Evolutionary conservation across 2,329 filamentous ascomycete species (phyloP).

Genomic region (Aspergillus sp.): DNA sequence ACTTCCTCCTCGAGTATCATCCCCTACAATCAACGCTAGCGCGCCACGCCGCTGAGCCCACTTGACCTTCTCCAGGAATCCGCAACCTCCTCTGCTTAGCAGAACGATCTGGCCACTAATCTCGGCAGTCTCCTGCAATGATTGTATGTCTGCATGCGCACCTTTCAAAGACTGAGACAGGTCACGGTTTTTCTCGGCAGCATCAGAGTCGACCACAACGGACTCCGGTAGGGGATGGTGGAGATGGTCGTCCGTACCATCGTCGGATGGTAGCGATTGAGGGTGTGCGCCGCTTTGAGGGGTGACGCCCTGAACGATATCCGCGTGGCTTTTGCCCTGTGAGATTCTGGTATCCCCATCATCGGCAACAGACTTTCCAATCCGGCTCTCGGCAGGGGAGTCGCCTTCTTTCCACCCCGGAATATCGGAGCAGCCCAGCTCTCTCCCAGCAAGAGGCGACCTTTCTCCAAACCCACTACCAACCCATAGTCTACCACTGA

Average conservation of each 20-base stretch:
- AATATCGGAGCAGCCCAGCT: constrained; percentile 92
- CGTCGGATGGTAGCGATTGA: constrained; percentile 45
- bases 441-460: constrained; percentile 64
- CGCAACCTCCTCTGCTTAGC: constrained; percentile 88
- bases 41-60: constrained; percentile 93
- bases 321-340: constrained; percentile 22
- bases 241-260: constrained; percentile 83
- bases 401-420: constrained; percentile 76
- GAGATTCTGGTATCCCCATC: constrained; percentile 20
- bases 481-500: constrained; percentile 91
- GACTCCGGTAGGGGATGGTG: constrained; percentile 58
- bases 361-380: constrained; percentile 24
- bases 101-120: constrained; percentile 92
- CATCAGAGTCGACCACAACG: constrained; percentile 34
- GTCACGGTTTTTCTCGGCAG: constrained; percentile 35
- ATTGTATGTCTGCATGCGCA: constrained; percentile 86
- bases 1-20: constrained; percentile 83
- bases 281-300: constrained; percentile 20
- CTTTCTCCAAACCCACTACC: constrained; percentile 86
- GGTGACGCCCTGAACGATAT: constrained; percentile 24
- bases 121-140: constrained; percentile 85
- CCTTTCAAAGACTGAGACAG: constrained; percentile 32
- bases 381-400: constrained; percentile 26
- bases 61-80: constrained; percentile 94
- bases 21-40: constrained; percentile 87